These are phyloP conservation scores for Naganishia vishniacii DNA, from an alignment of 768 basidiomycete species.

Conservation along the genomic window DNA sequence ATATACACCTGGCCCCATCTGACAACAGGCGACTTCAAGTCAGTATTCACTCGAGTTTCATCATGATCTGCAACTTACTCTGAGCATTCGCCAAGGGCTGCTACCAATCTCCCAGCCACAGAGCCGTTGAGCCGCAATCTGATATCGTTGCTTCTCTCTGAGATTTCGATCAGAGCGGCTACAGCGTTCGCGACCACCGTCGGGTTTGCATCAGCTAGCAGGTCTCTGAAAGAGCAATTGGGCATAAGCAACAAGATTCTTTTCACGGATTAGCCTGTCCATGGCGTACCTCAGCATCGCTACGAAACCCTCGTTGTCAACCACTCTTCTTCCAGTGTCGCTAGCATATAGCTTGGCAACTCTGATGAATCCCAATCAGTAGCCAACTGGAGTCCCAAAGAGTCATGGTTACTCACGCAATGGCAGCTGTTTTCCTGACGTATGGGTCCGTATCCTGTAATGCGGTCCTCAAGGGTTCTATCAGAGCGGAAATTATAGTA, in stretches of 20 bases:
- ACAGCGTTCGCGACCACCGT: conserved; percentile 97
- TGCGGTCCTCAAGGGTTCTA: conserved; percentile 85
- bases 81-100: conserved; percentile 89
- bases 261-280: not conserved
- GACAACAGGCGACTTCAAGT: not conserved
- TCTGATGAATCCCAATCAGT: conserved; percentile 50
- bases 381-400: not conserved
- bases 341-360: conserved; percentile 91
- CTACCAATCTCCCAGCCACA: conserved; percentile 80
- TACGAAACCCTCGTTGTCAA: conserved; percentile 85
- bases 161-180: conserved; percentile 92
- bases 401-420: conserved; percentile 49
- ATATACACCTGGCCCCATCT: conserved; percentile 99
- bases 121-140: conserved; percentile 81
- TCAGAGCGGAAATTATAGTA: conserved; percentile 68
- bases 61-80: conserved; percentile 62
- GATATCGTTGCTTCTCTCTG: conserved; percentile 88
- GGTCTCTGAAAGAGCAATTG: conserved; percentile 53
- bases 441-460: conserved; percentile 93
- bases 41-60: not conserved
- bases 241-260: not conserved
- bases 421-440: conserved; percentile 96
- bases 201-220: conserved; percentile 87
- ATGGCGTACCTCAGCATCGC: conserved; percentile 62
- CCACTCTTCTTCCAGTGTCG: conserved; percentile 64